Evolutionary conservation across 1,284 basidiomycete species (phyloP), one percentile per base, ranked within the genome.

Genomic region (Fomitopsis pinicola): DNA sequence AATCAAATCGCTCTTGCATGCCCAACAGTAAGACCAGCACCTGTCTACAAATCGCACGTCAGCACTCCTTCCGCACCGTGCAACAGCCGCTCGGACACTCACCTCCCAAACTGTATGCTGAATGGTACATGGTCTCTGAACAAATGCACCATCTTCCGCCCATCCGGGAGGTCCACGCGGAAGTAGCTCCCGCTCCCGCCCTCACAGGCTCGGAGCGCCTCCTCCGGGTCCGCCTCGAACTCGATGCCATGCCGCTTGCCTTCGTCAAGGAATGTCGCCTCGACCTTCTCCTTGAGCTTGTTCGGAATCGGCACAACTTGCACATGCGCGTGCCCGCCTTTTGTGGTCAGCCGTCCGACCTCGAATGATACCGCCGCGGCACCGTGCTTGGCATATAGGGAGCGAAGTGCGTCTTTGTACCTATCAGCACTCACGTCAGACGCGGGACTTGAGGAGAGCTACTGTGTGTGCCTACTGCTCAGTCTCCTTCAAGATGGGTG

Each of bases 251-350:
- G 75, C 17, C 80, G 73, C 57, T 79, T 79, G 3, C 90, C 94
- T 66, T 91, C 88, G 17, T 80, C 76, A 26, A 81, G 69, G 73
- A 98, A 97, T 14, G 84, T 81, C 9, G 82, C 75, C 69, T 90
- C 90, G 14, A 96, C 84, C 60, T 83, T 78, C 54, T 82, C 78
- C 58, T 82, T 76, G 42, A 91, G 72, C 38, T 78, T 79, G 38
- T 77, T 69, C 0, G 96, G 94, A 1, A 98, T 75, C 8, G 95
- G 95, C 1, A 96, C 85, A 44, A 85, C 86, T 74, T 98, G 94
- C 17, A 97, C 80, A 75, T 97, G 95, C 5, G 94, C 94, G 71
- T 98, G 95, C 0, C 95, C 95, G n/a, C 94, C 95, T 72, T 91
- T 90, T 0, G 88, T 85, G 62, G 84, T 85, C 52, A 95, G 73